Evolutionary conservation across 2,329 filamentous ascomycete species (phyloP).

Genomic region (Blumeria hordei): DNA sequence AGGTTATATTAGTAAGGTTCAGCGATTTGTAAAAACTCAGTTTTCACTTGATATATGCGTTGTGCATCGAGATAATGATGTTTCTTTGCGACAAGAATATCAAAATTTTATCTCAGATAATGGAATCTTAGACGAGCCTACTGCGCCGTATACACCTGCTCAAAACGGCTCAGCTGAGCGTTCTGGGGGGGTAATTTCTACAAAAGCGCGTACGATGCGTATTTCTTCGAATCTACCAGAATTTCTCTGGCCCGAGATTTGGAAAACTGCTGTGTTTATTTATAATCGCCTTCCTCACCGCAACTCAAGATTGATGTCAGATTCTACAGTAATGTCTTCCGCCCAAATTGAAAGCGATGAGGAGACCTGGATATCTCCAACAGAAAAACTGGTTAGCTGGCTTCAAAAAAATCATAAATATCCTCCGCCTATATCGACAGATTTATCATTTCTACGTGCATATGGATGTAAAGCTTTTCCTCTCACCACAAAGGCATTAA

Average conservation of each 20-base stretch:
- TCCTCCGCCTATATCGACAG: neutral
- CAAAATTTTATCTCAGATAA: neutral
- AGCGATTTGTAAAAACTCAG: neutral
- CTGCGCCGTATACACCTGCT: neutral
- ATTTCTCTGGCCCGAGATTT: too few relatives aligned
- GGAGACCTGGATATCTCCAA: neutral
- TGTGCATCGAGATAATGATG: neutral
- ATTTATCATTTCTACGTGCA: neutral
- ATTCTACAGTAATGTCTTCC: too few relatives aligned
- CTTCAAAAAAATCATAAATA: neutral
- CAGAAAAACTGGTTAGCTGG: neutral
- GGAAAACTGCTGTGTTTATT: too few relatives aligned
- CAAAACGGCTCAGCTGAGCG: neutral
- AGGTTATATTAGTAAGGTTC: neutral
- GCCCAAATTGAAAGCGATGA: too few relatives aligned
- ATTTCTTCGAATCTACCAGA: too few relatives aligned
- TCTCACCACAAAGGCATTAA: too few relatives aligned
- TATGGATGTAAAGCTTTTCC: neutral
- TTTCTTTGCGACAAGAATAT: neutral
- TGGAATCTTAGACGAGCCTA: neutral
- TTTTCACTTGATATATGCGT: neutral
- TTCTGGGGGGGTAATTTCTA: neutral
- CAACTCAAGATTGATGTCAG: too few relatives aligned
- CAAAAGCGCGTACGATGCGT: too few relatives aligned
- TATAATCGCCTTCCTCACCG: too few relatives aligned